A percentile compares a stretch with the other conserved stretches of the same genome.
These are phyloP conservation scores for Chytriomyces hyalinus DNA, from an alignment of 192 early-diverging fungal genomes.

Conservation along the genomic window DNA sequence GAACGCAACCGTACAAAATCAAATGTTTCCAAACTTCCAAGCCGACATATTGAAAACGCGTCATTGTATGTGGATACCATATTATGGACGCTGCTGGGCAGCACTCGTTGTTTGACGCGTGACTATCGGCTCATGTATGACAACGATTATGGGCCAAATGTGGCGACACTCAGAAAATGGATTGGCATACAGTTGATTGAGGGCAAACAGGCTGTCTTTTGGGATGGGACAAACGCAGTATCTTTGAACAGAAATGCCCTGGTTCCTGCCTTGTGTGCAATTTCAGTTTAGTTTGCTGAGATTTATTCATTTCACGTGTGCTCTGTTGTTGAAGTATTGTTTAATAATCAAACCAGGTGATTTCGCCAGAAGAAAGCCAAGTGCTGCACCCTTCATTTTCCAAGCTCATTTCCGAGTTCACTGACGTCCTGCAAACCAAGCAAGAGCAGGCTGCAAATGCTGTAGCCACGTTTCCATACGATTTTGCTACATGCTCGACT, in stretches of 20 bases:
- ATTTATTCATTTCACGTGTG: too few species aligned
- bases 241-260: background rate
- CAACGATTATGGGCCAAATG: background rate
- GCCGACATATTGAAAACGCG: background rate
- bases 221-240: background rate
- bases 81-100: background rate
- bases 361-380: background rate
- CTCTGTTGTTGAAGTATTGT: too few species aligned
- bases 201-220: background rate
- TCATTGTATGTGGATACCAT: conserved; percentile 4
- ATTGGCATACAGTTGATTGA: background rate
- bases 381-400: background rate
- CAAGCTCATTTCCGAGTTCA: too few species aligned
- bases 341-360: background rate
- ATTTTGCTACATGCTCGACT: too few species aligned
- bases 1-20: too few species aligned
- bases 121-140: conserved; percentile 10
- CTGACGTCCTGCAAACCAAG: too few species aligned
- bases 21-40: background rate
- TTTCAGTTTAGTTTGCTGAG: background rate
- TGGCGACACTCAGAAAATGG: background rate
- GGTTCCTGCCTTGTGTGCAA: conserved; percentile 10
- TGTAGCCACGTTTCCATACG: too few species aligned
- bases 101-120: background rate
- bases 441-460: too few species aligned